Base-by-base conservation (phyloP, 2,329 filamentous ascomycete genomes). In the Lomentospora prolificans region DNA sequence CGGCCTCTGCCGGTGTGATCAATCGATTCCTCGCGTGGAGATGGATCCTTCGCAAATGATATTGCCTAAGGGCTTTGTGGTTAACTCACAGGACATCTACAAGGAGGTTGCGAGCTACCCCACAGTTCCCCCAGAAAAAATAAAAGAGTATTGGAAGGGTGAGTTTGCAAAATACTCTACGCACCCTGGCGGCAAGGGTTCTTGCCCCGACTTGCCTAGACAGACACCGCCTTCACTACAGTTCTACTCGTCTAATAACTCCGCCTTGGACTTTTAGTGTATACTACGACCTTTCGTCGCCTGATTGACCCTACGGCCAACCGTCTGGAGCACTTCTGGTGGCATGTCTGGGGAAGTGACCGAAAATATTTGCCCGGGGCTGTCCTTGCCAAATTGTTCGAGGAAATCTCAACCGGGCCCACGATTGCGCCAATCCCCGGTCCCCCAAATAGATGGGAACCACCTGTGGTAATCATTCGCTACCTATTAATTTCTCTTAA, bases 281-380 rank as follows among this genome's bases (percentile, higher is more conserved):
- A 84, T 61, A 81, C 81, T 9, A 81, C 75, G 28, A 84, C 79
- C 14, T 77, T 78, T 59, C 77, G 79, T 62, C 75, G 75, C 60
- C 72, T 84, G 30, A 72, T 76, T 58, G 81, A 85, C 61, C 81
- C 81, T n/a, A 84, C 80, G 3, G 80, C 81, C 27, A 77, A 77
- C 57, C 79, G 82, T 17, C 68, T 84, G 19, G 81, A 85, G 63
- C 81, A 84, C 62, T 83, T 84, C 61, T 85, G 81, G 81, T 84
- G 80, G 77, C 81, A 84, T 62, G 79, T 85, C 55, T 80, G 80
- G 75, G 80, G 81, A 31, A 84, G 82, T 61, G 70, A 82, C 59
- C 71, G 76, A 27, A 73, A 76, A 31, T 64, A 73, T 55, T 70
- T 84, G 51, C 76, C 78, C 50, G 81, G 78, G 39, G 70, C 69